Base-by-base conservation (phyloP, 2,329 filamentous ascomycete genomes). In the Trichoderma aggressivum region DNA sequence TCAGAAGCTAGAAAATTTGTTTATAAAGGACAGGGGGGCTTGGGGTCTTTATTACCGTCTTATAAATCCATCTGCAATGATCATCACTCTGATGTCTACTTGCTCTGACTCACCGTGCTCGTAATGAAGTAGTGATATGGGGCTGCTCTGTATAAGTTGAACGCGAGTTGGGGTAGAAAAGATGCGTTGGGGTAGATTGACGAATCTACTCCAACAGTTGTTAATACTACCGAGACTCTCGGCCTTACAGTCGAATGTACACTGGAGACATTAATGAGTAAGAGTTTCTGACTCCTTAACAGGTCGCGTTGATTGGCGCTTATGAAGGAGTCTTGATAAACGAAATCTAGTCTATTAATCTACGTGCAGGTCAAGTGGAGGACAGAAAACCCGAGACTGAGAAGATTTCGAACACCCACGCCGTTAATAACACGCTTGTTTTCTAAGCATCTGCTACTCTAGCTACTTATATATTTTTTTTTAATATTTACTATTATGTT, bases 91-190 rank as follows among this genome's bases (percentile, higher is more conserved):
- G 53, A 21, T 7, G 21, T 16, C 24, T 59, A 10, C n/a, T 24
- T 12, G 11, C 26, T 21, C 5, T 28, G 7, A 8, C 18, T 18
- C 18, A 12, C 6, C 39, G 7, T 47, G 24, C 11, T 43, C 14
- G 21, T 36, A 34, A n/a, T 34, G 18, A 43, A 11, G 26, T 43
- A n/a, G 34, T 30, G 56, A 18, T 55, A 58, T 58, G 50, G 63
- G 63, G 65, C n/a, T 11, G 16, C 30, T 34, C 8, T 28, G 30
- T 60, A 28, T 56, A n/a, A 53, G n/a, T 34, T 36, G n/a, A 21
- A 34, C 56, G 3, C 36, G n/a, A 53, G n/a, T 69, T 61, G 65
- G 65, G 65, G 65, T 69, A 61, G 56, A 36, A 69, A 36, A 21
- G 28, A 61, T 21, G 18, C 8, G 12, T 39, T 60, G 65, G 65